Base-by-base conservation (phyloP, 2,329 filamentous ascomycete species). In the Tricladium varicosporioides region DNA sequence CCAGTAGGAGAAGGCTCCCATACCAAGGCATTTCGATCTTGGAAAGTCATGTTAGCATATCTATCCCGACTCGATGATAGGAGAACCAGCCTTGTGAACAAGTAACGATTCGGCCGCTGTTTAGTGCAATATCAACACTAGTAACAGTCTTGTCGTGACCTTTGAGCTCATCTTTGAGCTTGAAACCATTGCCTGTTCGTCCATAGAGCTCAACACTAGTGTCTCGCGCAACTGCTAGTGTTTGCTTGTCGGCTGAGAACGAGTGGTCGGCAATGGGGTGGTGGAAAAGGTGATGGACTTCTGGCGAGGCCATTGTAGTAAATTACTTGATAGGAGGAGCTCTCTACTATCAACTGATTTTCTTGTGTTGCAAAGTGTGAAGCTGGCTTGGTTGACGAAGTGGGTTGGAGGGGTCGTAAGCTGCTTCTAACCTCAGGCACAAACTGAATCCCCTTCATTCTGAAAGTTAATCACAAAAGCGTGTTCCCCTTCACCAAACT, bases 111-210 rank as follows among this genome's bases (percentile, higher is more conserved):
- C 91, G 91, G 56, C 94, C 93, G 64, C 86, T 93, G 61, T 84
- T 85, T 15, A 92, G 90, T 1, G 94, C 93, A 76, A 99, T 96
- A 70, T 99, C 94, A 19, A 99, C 91, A 67, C 94, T 88, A 1
- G 94, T 99, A 51, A 99, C 91, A 1, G 87, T 92, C 80, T 99
- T 99, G 74, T 99, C 95, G 70, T 99, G 94, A 46, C 92, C 94
- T 92, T 92, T 94, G 58, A 99, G 81, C 77, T 97, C 91, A 73
- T 97, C 92, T 72, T 93, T 87, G 64, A 97, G 80, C 72, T 85
- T 85, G 76, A 92, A 97, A 63, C 85, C 83, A 69, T 78, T 85
- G 70, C 89, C 91, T 56, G 81, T 81, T 67, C 80, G 83, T 68
- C 82, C 79, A 74, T 97, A 97, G 44, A 99, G 86, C 79, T 97